Evolutionary conservation across 805 yeast genomes (phyloP).

Genomic region (Candida palmyrensis): DNA sequence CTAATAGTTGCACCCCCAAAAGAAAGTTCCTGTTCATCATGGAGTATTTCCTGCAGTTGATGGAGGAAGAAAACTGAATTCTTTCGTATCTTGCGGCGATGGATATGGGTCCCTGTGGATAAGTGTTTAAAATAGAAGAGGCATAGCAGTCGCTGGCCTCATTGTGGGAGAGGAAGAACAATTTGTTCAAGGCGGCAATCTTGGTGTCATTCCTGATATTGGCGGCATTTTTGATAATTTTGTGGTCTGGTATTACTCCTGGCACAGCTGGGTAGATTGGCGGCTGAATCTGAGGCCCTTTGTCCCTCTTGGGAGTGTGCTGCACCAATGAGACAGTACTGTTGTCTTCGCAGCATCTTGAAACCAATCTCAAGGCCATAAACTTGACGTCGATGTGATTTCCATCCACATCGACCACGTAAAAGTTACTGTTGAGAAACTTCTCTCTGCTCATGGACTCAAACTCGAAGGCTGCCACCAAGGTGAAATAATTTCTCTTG

Average conservation of each 20-base stretch:
- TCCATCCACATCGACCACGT: slow-evolving; percentile 19
- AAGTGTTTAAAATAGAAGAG: slow-evolving; percentile 28
- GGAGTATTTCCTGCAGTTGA: slow-evolving; percentile 39
- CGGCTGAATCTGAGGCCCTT: slow-evolving; percentile 63
- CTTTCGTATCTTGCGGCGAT: slow-evolving; percentile 65
- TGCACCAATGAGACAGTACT: slow-evolving; percentile 48
- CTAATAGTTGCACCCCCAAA: slow-evolving; percentile 49
- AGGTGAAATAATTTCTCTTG: slow-evolving; percentile 63
- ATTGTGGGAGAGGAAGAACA: slow-evolving; percentile 39
- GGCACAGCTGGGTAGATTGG: slow-evolving; percentile 52
- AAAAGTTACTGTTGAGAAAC: slow-evolving; percentile 27
- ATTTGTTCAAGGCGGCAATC: slow-evolving; percentile 46
- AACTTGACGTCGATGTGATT: slow-evolving; percentile 27
- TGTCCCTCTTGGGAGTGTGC: slow-evolving; percentile 71
- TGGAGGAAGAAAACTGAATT: slow-evolving; percentile 59
- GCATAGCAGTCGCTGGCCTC: not conserved
- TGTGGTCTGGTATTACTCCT: slow-evolving; percentile 54
- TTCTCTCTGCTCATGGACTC: slow-evolving; percentile 19
- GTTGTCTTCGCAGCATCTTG: slow-evolving; percentile 50
- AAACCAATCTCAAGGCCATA: slow-evolving; percentile 49
- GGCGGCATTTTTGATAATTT: slow-evolving; percentile 51
- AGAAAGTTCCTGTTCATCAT: slow-evolving; percentile 45
- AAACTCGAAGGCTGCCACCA: slow-evolving; percentile 51
- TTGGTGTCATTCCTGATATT: slow-evolving; percentile 54
- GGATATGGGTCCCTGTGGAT: slow-evolving; percentile 45